These are phyloP conservation scores for Epichloe coenophiala DNA, from an alignment of 2,329 filamentous ascomycete species.

Conservation along the genomic window DNA sequence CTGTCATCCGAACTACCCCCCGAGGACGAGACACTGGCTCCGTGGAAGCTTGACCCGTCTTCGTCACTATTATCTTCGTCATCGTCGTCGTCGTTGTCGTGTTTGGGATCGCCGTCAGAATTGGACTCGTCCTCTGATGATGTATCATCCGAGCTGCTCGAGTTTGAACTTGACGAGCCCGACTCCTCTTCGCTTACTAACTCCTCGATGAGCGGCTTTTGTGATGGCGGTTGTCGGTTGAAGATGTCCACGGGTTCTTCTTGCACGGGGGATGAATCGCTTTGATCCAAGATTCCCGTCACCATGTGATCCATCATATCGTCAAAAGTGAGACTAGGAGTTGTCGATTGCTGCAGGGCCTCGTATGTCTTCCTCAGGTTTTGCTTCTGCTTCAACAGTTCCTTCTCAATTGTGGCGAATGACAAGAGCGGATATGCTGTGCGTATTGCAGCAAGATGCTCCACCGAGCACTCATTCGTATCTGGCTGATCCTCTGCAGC, in stretches of 20 bases:
- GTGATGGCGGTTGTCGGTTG: slow-evolving; percentile 1
- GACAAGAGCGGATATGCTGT: slow-evolving; percentile 30
- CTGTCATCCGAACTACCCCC: not conserved
- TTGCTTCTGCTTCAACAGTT: slow-evolving; percentile 19
- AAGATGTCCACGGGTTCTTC: not conserved
- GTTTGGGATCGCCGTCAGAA: not conserved
- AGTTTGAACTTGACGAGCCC: not conserved
- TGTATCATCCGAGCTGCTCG: slow-evolving; percentile 6
- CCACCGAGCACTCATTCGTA: slow-evolving; percentile 12
- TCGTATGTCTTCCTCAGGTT: slow-evolving; percentile 26
- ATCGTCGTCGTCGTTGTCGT: too few relatives aligned
- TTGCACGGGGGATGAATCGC: not conserved
- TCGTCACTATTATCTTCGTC: not conserved
- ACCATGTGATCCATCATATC: slow-evolving; percentile 19
- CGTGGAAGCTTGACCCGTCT: not conserved
- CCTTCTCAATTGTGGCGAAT: slow-evolving; percentile 20
- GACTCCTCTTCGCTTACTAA: slow-evolving; percentile 3
- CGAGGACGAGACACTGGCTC: not conserved
- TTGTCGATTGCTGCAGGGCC: slow-evolving; percentile 18
- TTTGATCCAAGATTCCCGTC: slow-evolving; percentile 6
- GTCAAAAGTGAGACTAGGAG: slow-evolving; percentile 19
- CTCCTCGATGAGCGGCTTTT: slow-evolving; percentile 17
- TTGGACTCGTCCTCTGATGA: slow-evolving; percentile 1
- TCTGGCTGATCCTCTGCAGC: not conserved
- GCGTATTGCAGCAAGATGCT: slow-evolving; percentile 23